A percentile compares a stretch with the other conserved stretches of the same genome.
Evolutionary conservation across 495 filamentous ascomycete species (phyloP).

Genomic region (Penicillium soppii): DNA sequence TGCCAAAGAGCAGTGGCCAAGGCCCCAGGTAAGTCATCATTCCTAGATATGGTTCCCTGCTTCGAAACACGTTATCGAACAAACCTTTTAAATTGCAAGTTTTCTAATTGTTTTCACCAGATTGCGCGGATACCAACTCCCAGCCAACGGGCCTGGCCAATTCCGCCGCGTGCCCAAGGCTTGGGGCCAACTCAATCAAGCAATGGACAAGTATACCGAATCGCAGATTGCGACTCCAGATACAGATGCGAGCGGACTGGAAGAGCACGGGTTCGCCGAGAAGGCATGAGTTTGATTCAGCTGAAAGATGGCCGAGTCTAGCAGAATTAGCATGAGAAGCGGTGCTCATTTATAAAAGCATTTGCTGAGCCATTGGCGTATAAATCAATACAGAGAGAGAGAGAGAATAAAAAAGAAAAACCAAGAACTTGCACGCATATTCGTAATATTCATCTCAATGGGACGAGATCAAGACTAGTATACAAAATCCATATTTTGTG

Average conservation of each 20-base stretch:
- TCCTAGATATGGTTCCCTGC: neutral
- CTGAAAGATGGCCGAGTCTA: neutral
- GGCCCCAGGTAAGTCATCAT: constrained; percentile 63
- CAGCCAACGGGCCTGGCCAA: constrained; percentile 62
- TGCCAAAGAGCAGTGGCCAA: constrained; percentile 73
- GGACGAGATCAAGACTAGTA: constrained; percentile 22
- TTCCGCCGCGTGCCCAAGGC: constrained; percentile 65
- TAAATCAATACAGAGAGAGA: too few species aligned
- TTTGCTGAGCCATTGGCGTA: constrained; percentile 9
- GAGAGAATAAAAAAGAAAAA: too few species aligned
- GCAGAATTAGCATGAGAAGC: neutral
- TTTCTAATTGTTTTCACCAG: constrained; percentile 24
- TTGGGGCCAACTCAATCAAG: constrained; percentile 58
- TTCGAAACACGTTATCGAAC: neutral
- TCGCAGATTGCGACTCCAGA: constrained; percentile 49
- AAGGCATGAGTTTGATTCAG: constrained; percentile 22
- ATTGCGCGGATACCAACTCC: constrained; percentile 82
- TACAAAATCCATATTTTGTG: constrained; percentile 26
- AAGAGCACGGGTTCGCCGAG: constrained; percentile 61
- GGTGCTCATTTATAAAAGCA: constrained; percentile 7
- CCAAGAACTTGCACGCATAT: constrained; percentile 1
- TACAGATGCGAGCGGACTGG: constrained; percentile 52
- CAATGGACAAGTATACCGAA: constrained; percentile 49
- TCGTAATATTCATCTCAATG: constrained; percentile 17
- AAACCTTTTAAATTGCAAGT: too few species aligned